Evolutionary conservation across 768 basidiomycete genomes (phyloP).

Genomic region (Hydnum rufescens): DNA sequence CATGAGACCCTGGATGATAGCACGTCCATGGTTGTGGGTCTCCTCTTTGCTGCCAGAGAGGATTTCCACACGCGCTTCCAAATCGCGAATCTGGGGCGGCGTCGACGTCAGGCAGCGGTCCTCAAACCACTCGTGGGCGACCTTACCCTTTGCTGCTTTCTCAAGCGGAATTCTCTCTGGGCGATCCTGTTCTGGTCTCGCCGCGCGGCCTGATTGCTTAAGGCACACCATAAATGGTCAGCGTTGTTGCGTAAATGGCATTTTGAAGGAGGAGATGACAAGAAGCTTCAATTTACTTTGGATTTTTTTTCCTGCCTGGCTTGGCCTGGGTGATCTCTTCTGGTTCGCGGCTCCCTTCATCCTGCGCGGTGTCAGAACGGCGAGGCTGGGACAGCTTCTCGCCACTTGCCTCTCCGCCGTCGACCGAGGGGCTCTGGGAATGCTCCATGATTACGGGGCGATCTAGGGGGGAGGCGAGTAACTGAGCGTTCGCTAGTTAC

Average conservation of each 20-base stretch:
- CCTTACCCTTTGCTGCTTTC: constrained; percentile 76
- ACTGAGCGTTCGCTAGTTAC: no score
- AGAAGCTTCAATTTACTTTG: neutral
- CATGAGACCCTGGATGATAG: constrained; percentile 70
- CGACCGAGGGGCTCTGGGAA: no score
- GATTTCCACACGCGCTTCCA: constrained; percentile 88
- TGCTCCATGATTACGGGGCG: no score
- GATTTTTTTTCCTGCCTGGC: neutral
- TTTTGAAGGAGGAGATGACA: neutral
- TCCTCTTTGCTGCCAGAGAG: constrained; percentile 86
- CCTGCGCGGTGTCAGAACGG: no score
- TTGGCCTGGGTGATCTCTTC: no score
- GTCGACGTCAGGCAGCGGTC: neutral
- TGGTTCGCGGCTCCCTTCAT: no score
- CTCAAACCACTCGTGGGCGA: neutral
- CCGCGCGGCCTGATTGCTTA: constrained; percentile 69
- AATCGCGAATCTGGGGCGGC: constrained; percentile 59
- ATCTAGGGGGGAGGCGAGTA: no score
- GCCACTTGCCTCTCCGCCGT: no score
- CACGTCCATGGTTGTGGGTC: constrained; percentile 60
- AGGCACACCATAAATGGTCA: neutral
- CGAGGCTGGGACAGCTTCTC: no score
- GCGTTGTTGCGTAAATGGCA: no score
- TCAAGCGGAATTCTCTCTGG: constrained; percentile 76
- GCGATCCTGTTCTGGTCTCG: constrained; percentile 85